phyloP scores from a whole-genome alignment of 305 asterid genomes.

The Rubia tinctorum region DNA sequence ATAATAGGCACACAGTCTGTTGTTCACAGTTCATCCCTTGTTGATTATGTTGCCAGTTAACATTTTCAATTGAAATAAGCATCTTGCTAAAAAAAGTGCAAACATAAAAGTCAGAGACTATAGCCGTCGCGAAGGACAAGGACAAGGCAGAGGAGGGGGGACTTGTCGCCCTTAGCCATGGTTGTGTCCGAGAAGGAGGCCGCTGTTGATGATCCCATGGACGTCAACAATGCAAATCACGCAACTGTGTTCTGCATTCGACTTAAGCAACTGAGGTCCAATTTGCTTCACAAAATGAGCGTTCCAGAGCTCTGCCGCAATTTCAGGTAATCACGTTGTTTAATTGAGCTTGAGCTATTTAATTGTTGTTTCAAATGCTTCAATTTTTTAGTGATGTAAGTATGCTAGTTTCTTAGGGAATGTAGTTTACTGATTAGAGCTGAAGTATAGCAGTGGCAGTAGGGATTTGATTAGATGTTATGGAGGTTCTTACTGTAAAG shows the following conservation, averaged over 20 bases:
- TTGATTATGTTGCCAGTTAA: no score
- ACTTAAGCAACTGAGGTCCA: conserved; percentile 79
- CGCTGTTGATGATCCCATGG: conserved; percentile 59
- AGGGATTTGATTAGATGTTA: background rate
- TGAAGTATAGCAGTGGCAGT: background rate
- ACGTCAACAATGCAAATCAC: conserved; percentile 52
- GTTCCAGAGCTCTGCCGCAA: no score
- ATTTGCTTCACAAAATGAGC: conserved; percentile 85
- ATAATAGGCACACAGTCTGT: no score
- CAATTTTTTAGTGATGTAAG: background rate
- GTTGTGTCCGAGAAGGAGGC: conserved; percentile 36
- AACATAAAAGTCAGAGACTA: background rate
- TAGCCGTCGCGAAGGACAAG: conserved; percentile 23
- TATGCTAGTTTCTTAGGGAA: background rate
- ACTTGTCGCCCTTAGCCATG: conserved; percentile 28
- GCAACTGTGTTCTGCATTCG: conserved; percentile 77
- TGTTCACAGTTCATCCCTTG: no score
- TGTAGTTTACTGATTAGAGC: background rate
- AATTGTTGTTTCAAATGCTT: no score
- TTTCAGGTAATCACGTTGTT: no score
- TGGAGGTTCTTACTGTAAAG: background rate
- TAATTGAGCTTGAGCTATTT: no score
- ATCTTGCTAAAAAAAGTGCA: no score
- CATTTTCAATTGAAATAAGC: no score
- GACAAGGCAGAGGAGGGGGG: conserved; percentile 35